Conservation (phyloP, 768 basidiomycete genomes). For the Lactarius psammicola region DNA sequence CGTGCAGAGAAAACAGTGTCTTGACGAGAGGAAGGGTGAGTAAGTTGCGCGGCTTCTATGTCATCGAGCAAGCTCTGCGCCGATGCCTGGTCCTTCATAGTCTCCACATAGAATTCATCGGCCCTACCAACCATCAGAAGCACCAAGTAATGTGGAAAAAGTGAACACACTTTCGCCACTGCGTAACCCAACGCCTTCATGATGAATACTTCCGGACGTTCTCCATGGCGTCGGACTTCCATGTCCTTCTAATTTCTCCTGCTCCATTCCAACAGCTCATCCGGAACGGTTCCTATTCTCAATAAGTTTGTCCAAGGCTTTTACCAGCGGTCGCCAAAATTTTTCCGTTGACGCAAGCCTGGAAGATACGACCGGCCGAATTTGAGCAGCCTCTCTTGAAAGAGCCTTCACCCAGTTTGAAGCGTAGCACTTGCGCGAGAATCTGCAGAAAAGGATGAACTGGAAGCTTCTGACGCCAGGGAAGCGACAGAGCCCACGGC, state of each 20-base stretch:
- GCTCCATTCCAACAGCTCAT: constrained; percentile 85
- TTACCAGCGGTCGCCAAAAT: constrained; percentile 72
- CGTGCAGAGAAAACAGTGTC: constrained; percentile 64
- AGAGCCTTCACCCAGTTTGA: constrained; percentile 76
- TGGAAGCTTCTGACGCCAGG: constrained; percentile 57
- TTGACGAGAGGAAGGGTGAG: constrained; percentile 69
- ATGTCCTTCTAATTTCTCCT: constrained; percentile 79
- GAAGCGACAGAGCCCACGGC: constrained; percentile 46
- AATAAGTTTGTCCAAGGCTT: constrained; percentile 80
- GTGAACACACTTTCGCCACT: constrained; percentile 77
- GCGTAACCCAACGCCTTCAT: constrained; percentile 75
- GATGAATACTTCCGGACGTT: constrained; percentile 69
- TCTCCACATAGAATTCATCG: constrained; percentile 83
- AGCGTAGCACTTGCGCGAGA: constrained; percentile 71
- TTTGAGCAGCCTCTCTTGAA: constrained; percentile 76
- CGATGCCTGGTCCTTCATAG: constrained; percentile 67
- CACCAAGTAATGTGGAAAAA: not conserved
- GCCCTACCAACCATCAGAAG: constrained; percentile 48
- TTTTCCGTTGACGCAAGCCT: constrained; percentile 66
- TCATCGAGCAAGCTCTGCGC: constrained; percentile 72
- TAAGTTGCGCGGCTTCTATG: constrained; percentile 64
- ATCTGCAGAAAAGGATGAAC: constrained; percentile 45
- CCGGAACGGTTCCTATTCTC: constrained; percentile 78
- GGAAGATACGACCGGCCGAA: constrained; percentile 64
- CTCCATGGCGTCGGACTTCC: constrained; percentile 68